Base-by-base conservation (phyloP, 2,329 filamentous ascomycete species). In the Chalara sp. region DNA sequence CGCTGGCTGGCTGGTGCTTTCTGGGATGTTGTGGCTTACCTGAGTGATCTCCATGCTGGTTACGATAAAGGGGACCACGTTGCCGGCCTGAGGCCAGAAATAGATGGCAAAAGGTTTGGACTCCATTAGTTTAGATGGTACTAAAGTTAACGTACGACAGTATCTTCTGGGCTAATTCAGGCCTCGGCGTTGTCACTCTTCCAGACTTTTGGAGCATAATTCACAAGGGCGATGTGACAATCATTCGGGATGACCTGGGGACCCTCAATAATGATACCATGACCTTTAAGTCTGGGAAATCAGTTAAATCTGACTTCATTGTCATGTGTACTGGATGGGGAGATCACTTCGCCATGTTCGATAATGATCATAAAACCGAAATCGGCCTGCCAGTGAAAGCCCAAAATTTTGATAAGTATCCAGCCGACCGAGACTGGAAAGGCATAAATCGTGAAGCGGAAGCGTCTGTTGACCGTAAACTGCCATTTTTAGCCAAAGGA, bases 81-180 rank as follows among this genome's bases (percentile, higher is more conserved):
- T 11, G 35, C 10, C 10, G 13, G 13, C 10, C 35, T 39, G 13
- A 39, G 35, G 13, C 35, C 35, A 39, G 13, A 11, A 11, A 10
- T 13, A 39, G 13, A 39, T 10, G 35, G 35, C 35, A 11, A 39
- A 11, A 13, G 35, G 35, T 39, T 10, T 11, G 35, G 35, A 39
- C 35, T 10, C 10, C 13, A 2, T 39, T 39, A 13, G 35, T 39
- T 11, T 39, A 10, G 10, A 39, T 13, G 35, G 10, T 13, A 39
- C 13, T 39, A 13, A 44, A n/a, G 35, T 32, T 32, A 21, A 44
- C 30, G 40, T 44, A 7, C 5, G 32, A 43, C 30, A 59, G 67
- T 6, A 52, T 68, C 6, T 68, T 66, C 53, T 70, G 67, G 66
- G 64, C 56, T 6, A 62, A 61, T 40, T 51, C 58, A 10, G 65